Conservation (phyloP, 2,329 filamentous ascomycete genomes). For the Aspergillus sp. region DNA sequence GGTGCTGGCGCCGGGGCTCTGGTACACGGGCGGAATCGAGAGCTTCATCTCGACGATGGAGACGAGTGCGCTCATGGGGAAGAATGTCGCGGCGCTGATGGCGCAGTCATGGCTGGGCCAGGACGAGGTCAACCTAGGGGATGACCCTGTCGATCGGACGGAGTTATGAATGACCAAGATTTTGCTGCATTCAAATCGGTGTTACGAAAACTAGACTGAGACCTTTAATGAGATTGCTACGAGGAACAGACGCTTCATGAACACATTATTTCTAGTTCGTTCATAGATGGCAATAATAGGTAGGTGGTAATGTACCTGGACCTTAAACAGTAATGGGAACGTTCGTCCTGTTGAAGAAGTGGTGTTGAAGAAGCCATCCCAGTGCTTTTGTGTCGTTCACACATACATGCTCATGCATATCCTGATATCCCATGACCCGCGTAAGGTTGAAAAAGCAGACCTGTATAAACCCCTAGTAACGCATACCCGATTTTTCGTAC, state of each 20-base stretch:
- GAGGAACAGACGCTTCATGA: conserved; percentile 3
- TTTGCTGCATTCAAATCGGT: background rate
- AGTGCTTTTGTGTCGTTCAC: conserved; percentile 19
- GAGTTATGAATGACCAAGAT: conserved; percentile 8
- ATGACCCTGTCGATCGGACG: conserved; percentile 3
- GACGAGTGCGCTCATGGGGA: conserved; percentile 85
- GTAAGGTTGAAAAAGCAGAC: conserved; percentile 41
- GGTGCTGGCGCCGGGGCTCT: conserved; percentile 52
- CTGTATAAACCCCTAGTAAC: conserved; percentile 35
- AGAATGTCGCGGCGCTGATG: conserved; percentile 57
- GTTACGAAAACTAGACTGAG: background rate
- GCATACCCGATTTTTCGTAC: conserved; percentile 28
- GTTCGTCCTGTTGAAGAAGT: conserved; percentile 23
- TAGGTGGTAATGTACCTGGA: background rate
- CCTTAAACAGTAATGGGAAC: conserved; percentile 4
- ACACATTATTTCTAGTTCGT: conserved; percentile 17
- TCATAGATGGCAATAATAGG: conserved; percentile 6
- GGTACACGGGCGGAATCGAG: conserved; percentile 71
- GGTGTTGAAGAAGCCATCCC: conserved; percentile 26
- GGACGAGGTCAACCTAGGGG: conserved; percentile 1
- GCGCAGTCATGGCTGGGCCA: conserved; percentile 49
- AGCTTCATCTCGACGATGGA: conserved; percentile 98
- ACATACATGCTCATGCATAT: conserved; percentile 22
- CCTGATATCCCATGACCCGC: conserved; percentile 34
- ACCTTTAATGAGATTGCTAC: too few relatives aligned